Evolutionary conservation across 1,284 basidiomycete species (phyloP).

Genomic region (Ceratobasidium sp.): DNA sequence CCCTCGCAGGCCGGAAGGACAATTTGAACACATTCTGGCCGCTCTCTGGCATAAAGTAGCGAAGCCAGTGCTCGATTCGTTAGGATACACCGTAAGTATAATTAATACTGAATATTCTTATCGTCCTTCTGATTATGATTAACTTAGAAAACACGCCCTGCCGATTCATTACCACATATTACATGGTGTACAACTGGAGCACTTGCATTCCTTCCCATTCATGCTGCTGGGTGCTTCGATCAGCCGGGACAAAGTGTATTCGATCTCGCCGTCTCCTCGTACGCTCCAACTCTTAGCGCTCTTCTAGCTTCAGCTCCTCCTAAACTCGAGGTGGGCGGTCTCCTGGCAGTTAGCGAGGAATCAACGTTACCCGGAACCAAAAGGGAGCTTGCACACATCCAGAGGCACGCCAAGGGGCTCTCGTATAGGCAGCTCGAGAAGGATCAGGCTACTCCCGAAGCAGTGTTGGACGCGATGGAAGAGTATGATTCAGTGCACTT

Average conservation of each 20-base stretch:
- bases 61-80: neutral
- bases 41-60: too few relatives aligned
- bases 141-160: neutral
- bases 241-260: neutral
- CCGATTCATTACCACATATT: neutral
- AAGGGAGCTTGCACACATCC: neutral
- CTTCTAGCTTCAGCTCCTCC: neutral
- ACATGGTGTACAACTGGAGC: conserved; percentile 7
- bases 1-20: too few relatives aligned
- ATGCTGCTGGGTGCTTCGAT: conserved; percentile 8
- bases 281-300: neutral
- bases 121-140: neutral
- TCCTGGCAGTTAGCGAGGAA: neutral
- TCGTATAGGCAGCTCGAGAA: neutral
- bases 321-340: neutral
- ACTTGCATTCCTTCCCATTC: neutral
- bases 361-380: neutral
- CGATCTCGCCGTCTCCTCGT: neutral
- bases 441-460: neutral
- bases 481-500: neutral
- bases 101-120: neutral
- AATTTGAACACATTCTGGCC: too few relatives aligned
- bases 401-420: neutral
- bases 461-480: neutral
- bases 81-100: neutral